phyloP scores from a whole-genome alignment of 441 rosid species.

The Croton setiger region DNA sequence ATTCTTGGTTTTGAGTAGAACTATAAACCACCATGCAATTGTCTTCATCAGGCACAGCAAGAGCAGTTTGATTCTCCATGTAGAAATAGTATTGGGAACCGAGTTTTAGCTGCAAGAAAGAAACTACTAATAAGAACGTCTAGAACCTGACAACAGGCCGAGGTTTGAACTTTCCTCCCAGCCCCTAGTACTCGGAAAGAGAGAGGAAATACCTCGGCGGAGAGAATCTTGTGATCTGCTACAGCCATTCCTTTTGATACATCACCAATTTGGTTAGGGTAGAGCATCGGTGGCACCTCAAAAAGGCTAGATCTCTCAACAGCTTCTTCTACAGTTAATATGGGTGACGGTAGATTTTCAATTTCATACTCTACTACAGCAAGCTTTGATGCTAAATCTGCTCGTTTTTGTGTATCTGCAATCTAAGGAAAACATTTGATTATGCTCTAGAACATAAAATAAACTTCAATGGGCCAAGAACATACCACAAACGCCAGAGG shows the following conservation, averaged over 20 bases:
- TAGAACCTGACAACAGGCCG: no score
- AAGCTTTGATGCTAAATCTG: slow-evolving; percentile 60
- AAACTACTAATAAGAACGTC: no score
- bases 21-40: slow-evolving; percentile 74
- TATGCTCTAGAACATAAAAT: slow-evolving; percentile 10
- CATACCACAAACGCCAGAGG: slow-evolving; percentile 82
- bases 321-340: slow-evolving; percentile 79
- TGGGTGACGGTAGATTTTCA: slow-evolving; percentile 55
- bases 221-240: slow-evolving; percentile 70
- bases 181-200: no score
- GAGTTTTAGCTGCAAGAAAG: slow-evolving; percentile 62
- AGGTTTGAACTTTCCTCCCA: no score
- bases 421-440: slow-evolving; percentile 43
- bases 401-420: slow-evolving; percentile 75
- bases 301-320: slow-evolving; percentile 58
- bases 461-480: no score
- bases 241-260: slow-evolving; percentile 77
- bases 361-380: slow-evolving; percentile 62
- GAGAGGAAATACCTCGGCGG: slow-evolving; percentile 65
- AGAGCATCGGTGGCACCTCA: slow-evolving; percentile 44
- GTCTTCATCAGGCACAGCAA: slow-evolving; percentile 96
- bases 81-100: slow-evolving; percentile 95
- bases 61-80: slow-evolving; percentile 88
- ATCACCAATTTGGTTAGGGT: slow-evolving; percentile 62
- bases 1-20: slow-evolving; percentile 64